These are phyloP conservation scores for Claviceps monticola DNA, from an alignment of 2,329 filamentous ascomycete genomes.

Conservation along the genomic window DNA sequence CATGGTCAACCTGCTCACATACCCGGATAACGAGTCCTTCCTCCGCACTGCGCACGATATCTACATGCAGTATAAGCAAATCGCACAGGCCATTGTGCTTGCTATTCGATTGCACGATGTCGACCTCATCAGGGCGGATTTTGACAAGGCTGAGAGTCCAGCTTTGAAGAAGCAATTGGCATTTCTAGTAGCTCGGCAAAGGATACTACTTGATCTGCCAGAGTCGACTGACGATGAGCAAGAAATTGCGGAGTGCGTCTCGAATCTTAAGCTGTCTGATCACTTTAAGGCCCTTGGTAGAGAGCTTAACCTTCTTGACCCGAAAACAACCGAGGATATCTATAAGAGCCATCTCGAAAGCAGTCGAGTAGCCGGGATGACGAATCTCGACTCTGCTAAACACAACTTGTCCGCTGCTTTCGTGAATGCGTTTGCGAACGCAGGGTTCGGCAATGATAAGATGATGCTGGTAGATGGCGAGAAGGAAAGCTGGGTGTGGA, in stretches of 20 bases:
- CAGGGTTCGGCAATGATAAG: constrained; percentile 90
- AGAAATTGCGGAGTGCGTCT: constrained; percentile 68
- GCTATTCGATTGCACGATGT: constrained; percentile 87
- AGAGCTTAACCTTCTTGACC: constrained; percentile 91
- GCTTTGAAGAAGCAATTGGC: constrained; percentile 85
- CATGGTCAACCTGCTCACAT: constrained; percentile 96
- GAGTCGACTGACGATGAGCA: constrained; percentile 55
- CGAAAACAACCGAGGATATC: constrained; percentile 94
- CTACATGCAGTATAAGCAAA: constrained; percentile 85
- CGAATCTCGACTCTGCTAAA: constrained; percentile 85
- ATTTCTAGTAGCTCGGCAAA: constrained; percentile 82
- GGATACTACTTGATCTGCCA: constrained; percentile 63
- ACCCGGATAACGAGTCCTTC: constrained; percentile 93
- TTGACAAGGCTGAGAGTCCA: constrained; percentile 66
- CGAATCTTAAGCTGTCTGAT: constrained; percentile 76
- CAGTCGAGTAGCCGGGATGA: constrained; percentile 80
- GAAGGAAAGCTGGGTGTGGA: constrained; percentile 95
- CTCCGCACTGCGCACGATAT: constrained; percentile 85
- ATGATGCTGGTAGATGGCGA: constrained; percentile 88
- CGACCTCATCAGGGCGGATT: constrained; percentile 68
- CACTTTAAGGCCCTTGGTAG: constrained; percentile 91
- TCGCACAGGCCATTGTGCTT: constrained; percentile 83
- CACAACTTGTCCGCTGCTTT: constrained; percentile 94
- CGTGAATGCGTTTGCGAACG: constrained; percentile 94
- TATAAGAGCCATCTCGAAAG: constrained; percentile 99